phyloP scores from a whole-genome alignment of 2,329 filamentous ascomycete genomes.

The Teratosphaeria viscida region DNA sequence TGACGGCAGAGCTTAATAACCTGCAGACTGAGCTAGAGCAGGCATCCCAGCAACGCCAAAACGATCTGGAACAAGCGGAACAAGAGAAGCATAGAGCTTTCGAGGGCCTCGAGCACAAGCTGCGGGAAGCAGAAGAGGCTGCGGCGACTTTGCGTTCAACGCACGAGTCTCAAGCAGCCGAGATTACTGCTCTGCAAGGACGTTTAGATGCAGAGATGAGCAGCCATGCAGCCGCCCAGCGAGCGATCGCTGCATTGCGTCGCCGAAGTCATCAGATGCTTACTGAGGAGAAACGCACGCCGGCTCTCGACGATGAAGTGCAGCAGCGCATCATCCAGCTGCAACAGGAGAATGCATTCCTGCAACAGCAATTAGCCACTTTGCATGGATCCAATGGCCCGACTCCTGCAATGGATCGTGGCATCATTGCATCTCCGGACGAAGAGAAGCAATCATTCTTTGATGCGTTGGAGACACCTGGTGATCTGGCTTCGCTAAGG shows the following conservation, averaged over 20 bases:
- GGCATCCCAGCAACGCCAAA: neutral
- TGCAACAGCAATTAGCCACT: slow-evolving; percentile 12
- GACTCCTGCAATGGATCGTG: neutral
- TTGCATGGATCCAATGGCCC: neutral
- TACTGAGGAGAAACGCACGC: neutral
- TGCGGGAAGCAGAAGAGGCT: slow-evolving; percentile 3
- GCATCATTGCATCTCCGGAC: neutral
- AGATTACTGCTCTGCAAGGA: slow-evolving; percentile 14
- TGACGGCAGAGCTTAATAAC: slow-evolving; percentile 1
- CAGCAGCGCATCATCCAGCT: neutral
- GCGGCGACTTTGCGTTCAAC: slow-evolving; percentile 4
- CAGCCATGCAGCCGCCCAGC: slow-evolving; percentile 15
- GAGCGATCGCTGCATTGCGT: slow-evolving; percentile 3
- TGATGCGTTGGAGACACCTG: neutral
- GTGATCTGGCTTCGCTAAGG: neutral
- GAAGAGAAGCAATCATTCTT: neutral
- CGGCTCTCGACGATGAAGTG: neutral
- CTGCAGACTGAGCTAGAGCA: slow-evolving; percentile 3
- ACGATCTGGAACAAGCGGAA: slow-evolving; percentile 2
- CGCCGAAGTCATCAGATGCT: slow-evolving; percentile 5
- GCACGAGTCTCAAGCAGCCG: slow-evolving; percentile 7
- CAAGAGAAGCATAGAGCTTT: neutral
- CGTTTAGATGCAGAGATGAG: slow-evolving; percentile 17
- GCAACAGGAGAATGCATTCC: slow-evolving; percentile 8
- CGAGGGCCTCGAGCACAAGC: slow-evolving; percentile 1